phyloP scores from a whole-genome alignment of 2,329 filamentous ascomycete species.

The Sordariomycetes sp. region DNA sequence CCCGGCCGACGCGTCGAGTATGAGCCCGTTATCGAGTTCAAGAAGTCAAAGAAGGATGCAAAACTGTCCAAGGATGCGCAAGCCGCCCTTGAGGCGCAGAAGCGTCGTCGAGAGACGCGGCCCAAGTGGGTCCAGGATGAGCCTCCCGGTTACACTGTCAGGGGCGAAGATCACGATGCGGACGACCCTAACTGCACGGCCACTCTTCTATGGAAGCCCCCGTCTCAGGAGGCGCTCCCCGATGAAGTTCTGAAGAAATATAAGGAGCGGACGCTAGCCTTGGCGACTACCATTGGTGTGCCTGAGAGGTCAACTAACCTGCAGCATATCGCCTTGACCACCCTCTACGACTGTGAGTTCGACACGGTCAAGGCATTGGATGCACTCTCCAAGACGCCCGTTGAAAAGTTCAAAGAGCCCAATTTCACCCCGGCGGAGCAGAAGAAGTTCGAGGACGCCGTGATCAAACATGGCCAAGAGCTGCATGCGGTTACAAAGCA shows the following conservation, averaged over 20 bases:
- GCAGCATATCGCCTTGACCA: constrained; percentile 68
- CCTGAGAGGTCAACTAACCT: constrained; percentile 74
- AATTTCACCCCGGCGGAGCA: constrained; percentile 66
- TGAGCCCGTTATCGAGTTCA: constrained; percentile 78
- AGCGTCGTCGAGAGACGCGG: constrained; percentile 64
- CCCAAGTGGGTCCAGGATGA: constrained; percentile 93
- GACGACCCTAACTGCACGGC: constrained; percentile 68
- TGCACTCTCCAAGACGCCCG: constrained; percentile 56
- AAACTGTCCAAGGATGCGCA: constrained; percentile 72
- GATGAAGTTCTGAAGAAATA: constrained; percentile 63
- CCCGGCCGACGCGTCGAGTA: constrained; percentile 79
- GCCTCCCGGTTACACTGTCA: constrained; percentile 71
- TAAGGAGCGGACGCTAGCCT: constrained; percentile 55
- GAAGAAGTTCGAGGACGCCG: constrained; percentile 86
- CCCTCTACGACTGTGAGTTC: constrained; percentile 63
- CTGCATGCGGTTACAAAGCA: constrained; percentile 73
- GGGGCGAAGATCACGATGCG: constrained; percentile 67
- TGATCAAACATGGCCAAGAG: constrained; percentile 85
- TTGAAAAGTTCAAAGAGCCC: constrained; percentile 72
- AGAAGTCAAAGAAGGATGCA: constrained; percentile 70
- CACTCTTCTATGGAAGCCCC: constrained; percentile 69
- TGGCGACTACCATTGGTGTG: constrained; percentile 59
- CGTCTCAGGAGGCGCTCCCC: constrained; percentile 36
- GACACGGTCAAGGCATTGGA: constrained; percentile 60
- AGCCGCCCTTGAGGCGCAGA: constrained; percentile 73